Conservation (phyloP, 208 protist genomes). For the Eutreptiella sp. region DNA sequence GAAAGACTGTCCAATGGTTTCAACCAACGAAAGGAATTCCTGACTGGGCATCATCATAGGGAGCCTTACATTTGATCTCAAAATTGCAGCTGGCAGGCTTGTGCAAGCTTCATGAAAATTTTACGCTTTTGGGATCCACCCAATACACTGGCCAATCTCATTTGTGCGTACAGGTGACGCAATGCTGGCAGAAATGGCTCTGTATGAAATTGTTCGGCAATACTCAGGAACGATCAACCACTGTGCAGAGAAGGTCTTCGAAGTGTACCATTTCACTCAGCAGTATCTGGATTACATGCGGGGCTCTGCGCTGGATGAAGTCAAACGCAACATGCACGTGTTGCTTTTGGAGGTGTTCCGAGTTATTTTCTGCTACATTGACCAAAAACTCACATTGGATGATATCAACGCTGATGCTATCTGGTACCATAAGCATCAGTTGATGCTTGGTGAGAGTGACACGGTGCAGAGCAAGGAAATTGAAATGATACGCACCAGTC, state of each 20-base stretch:
- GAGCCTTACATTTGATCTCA: no score
- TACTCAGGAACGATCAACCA: slow-evolving; percentile 30
- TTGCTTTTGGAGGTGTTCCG: slow-evolving; percentile 19
- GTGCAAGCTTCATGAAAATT: no score
- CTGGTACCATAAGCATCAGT: background rate
- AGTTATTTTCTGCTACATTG: slow-evolving; percentile 23
- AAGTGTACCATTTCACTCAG: slow-evolving; percentile 16
- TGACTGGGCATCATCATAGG: no score
- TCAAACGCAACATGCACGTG: slow-evolving; percentile 21
- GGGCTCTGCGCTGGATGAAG: background rate
- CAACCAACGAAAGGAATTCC: no score
- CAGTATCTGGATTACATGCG: slow-evolving; percentile 21
- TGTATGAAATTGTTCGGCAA: slow-evolving; percentile 13
- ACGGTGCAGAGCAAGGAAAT: background rate
- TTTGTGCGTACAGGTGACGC: no score
- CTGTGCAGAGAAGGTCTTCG: slow-evolving; percentile 23
- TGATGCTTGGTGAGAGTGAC: background rate
- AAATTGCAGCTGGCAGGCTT: no score
- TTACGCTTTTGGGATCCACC: no score
- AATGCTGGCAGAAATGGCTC: slow-evolving; percentile 9
- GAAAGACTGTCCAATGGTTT: no score
- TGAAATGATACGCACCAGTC: slow-evolving; percentile 17
- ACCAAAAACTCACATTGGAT: slow-evolving; percentile 22
- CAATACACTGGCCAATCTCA: no score
- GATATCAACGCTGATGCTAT: slow-evolving; percentile 26